Evolutionary conservation across 495 filamentous ascomycete genomes (phyloP), one percentile per base, ranked within the genome.

Genomic region (Daldinia loculata): DNA sequence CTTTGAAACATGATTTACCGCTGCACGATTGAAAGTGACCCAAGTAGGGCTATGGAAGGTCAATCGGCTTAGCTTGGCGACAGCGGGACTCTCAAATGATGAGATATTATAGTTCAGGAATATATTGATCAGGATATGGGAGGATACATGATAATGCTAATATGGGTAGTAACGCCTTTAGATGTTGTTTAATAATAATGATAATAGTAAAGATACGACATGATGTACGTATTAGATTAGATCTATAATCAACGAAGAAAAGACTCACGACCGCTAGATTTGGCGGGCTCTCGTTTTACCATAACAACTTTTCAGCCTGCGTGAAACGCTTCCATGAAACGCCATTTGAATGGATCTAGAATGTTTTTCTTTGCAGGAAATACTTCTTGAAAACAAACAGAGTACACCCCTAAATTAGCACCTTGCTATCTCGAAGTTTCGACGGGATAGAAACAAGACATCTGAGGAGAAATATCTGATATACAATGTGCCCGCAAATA

Each of bases 1-100:
- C 0, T 75, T 72, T 12, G 70, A 73, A 32, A 26, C 50, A 17
- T 73, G 34, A 69, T 56, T 3, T 32, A 1, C 0, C 14, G 15
- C 43, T 12, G 11, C 17, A 38, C 32, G 19, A 12, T 6, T 24
- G 3, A 14, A 14, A 36, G 34, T 36, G 11, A 0, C 34, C 32
- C 12, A 48, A 22, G 0, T 14, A 24, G 7, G 9, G 19, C 19
- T 48, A 24, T 48, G 6, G 1, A 5, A 11, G 43, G 43, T 4
- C 15, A 4, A 59, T 0, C 43, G n/a, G 27, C n/a, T 34, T 26
- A 17, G 9, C 17, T 9, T 34, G 5, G 14, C 53, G 24, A 43
- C n/a, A 52, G 8, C 14, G 24, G 3, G 26, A 0, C 26, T 24
- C 2, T 50, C 8, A 11, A 48, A 60, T 39, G 24, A 59, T 66